phyloP scores from a whole-genome alignment of 2,329 filamentous ascomycete genomes.

The Aplosporella prunicola region DNA sequence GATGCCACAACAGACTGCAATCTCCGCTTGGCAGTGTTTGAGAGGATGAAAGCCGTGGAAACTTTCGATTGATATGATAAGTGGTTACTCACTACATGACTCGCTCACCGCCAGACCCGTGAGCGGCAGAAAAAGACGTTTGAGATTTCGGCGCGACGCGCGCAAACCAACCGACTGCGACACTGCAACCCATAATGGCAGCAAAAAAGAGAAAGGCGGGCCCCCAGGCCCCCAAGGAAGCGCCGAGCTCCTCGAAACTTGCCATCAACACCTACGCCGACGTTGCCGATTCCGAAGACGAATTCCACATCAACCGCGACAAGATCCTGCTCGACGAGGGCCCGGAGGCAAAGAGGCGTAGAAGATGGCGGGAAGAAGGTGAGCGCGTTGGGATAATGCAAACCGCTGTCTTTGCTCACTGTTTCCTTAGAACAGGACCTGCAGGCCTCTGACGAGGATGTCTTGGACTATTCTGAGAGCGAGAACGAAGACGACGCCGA shows the following conservation, averaged over 20 bases:
- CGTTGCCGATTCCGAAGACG: conserved; percentile 87
- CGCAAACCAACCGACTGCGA: too few relatives aligned
- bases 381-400: conserved; percentile 13
- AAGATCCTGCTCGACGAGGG: conserved; percentile 77
- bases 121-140: too few relatives aligned
- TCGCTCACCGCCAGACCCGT: too few relatives aligned
- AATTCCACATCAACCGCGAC: conserved; percentile 81
- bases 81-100: too few relatives aligned
- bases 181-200: too few relatives aligned
- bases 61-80: too few relatives aligned
- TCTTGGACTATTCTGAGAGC: conserved; percentile 44
- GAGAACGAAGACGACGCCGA: conserved; percentile 35
- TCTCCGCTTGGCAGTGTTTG: too few relatives aligned
- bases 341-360: conserved; percentile 66
- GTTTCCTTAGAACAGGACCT: conserved; percentile 43
- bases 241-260: conserved; percentile 45
- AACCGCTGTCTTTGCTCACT: not conserved
- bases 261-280: conserved; percentile 59
- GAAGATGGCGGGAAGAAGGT: conserved; percentile 60
- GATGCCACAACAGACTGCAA: too few relatives aligned
- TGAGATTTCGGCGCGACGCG: too few relatives aligned
- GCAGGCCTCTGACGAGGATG: conserved; percentile 54
- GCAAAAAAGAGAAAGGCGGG: conserved; percentile 60
- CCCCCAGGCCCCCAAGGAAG: conserved; percentile 34
- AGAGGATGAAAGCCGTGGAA: too few relatives aligned